Evolutionary conservation across 192 early-diverging fungal species (phyloP).

Genomic region (Pilaira anomala): DNA sequence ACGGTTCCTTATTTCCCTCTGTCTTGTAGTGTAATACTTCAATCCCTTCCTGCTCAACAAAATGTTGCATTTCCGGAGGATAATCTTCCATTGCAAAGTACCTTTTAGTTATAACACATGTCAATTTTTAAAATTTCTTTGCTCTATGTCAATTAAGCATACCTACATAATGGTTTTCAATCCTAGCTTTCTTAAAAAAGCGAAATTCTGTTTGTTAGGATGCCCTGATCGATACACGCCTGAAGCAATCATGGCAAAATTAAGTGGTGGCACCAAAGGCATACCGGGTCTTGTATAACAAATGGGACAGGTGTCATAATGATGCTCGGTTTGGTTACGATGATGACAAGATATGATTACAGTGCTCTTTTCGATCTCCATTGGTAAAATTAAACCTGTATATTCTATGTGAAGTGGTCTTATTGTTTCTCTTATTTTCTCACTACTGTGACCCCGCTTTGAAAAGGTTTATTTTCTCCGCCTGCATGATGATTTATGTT

Average conservation of each 20-base stretch:
- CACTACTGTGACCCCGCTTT: no score
- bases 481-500: no score
- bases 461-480: no score
- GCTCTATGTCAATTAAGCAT: not conserved
- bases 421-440: no score
- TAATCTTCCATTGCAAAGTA: conserved; percentile 43
- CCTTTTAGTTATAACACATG: no score
- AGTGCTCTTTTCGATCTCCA: no score
- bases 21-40: conserved; percentile 77
- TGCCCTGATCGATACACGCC: conserved; percentile 94
- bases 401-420: no score
- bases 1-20: conserved; percentile 84
- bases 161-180: conserved; percentile 77
- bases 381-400: no score
- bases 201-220: conserved; percentile 87
- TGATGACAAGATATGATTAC: not conserved
- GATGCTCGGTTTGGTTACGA: not conserved
- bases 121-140: not conserved
- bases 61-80: conserved; percentile 70
- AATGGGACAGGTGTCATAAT: conserved; percentile 25
- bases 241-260: conserved; percentile 92
- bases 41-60: conserved; percentile 70
- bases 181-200: conserved; percentile 82
- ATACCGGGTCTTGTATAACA: conserved; percentile 41
- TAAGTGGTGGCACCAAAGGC: conserved; percentile 84